Base-by-base conservation (phyloP, 106 monocot species). In the Allium sativum region DNA sequence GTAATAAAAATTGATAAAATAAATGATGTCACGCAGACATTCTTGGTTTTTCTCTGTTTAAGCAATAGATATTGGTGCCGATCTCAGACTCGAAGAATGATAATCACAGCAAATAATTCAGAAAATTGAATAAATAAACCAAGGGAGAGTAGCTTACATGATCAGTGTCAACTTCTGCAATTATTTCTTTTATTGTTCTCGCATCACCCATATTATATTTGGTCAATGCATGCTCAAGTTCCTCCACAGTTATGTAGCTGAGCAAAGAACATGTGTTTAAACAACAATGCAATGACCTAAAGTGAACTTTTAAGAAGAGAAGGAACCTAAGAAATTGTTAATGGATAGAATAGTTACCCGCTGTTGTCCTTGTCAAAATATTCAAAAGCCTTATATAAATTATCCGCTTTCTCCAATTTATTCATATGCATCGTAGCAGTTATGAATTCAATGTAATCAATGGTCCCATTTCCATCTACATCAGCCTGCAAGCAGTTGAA, bases 351-450 rank as follows among this genome's bases (percentile, higher is more conserved):
- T 56, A 51, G 55, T 55, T 80, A 90, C 86, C 90, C 90, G 79
- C 90, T 90, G 50, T 73, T 73, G 60, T 90, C 90, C 59, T 67
- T 48, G 21, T 90, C 90, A 73, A 90, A 90, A 60, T 90, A 90
- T 21, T 82, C 82, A 68, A 90, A 90, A 68, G 86, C 90, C 69
- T 77, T 83, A 60, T 72, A 86, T 51, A 90, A 70, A 75, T 83
- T 82, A 43, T 82, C 82, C 60, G 86, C 86, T 50, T 80, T 90
- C 48, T 90, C 86, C 76, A 82, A 65, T 77, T 85, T 74, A 56
- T 86, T 90, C 86, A 86, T 74, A 73, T 90, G 90, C 90, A 90
- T 90, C 51, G 90, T 90, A 9, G 90, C 85, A 18, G 90, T 72
- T 75, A 90, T 82, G 44, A 90, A 90, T 57, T 90, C 90, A 13